Evolutionary conservation across 2,329 filamentous ascomycete genomes (phyloP).

Genomic region (Cordyceps fumosorosea): DNA sequence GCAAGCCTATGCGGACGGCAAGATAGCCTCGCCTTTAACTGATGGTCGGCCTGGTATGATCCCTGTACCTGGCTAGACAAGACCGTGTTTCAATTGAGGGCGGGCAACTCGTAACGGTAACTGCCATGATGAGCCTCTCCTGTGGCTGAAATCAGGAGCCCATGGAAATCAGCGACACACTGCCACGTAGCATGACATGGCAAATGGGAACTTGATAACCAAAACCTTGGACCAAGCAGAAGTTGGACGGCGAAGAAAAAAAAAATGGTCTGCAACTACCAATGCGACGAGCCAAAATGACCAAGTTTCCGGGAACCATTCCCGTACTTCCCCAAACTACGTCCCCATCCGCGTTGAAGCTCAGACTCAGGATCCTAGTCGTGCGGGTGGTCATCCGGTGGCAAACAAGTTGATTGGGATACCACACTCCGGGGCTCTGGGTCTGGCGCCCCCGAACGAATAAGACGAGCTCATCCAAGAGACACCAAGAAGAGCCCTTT

Average conservation of each 20-base stretch:
- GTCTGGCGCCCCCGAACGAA: background rate
- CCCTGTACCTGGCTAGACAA: background rate
- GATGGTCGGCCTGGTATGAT: background rate
- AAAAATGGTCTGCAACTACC: background rate
- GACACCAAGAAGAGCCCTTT: background rate
- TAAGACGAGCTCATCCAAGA: background rate
- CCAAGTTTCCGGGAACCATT: too few relatives aligned
- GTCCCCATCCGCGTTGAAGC: too few relatives aligned
- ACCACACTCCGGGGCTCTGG: background rate
- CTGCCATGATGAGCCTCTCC: too few relatives aligned
- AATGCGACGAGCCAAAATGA: too few relatives aligned
- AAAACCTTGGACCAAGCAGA: too few relatives aligned
- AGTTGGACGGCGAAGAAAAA: background rate
- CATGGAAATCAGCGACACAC: too few relatives aligned
- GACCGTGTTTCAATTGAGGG: too few relatives aligned
- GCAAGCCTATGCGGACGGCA: constrained; percentile 6
- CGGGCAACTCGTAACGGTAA: too few relatives aligned
- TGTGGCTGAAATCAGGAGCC: too few relatives aligned
- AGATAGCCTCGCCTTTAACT: background rate
- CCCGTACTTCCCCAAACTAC: too few relatives aligned
- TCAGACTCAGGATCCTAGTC: background rate
- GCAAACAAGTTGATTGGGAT: background rate
- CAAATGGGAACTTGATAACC: too few relatives aligned
- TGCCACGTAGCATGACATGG: too few relatives aligned
- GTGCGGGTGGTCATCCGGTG: background rate